Conservation (phyloP, 345 rosid genomes). For the Acer saccharum region DNA sequence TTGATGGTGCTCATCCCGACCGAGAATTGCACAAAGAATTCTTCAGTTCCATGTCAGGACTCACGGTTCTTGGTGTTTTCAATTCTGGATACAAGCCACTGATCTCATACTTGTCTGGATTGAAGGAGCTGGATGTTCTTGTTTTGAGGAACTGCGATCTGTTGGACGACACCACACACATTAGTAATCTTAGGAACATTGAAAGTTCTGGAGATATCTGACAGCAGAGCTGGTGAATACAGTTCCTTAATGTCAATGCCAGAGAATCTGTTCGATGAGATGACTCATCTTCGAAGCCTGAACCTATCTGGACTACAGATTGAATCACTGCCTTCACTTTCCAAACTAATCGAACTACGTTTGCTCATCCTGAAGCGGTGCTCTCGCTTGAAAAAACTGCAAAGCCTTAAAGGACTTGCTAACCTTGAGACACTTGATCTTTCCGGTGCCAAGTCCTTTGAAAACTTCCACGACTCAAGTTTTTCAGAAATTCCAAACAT, state of each 20-base stretch:
- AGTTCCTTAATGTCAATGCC: constrained; percentile 32
- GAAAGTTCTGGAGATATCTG: constrained; percentile 55
- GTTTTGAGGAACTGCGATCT: constrained; percentile 52
- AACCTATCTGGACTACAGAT: constrained; percentile 48
- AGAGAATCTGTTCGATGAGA: constrained; percentile 26
- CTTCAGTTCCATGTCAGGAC: constrained; percentile 27
- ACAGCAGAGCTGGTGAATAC: constrained; percentile 26
- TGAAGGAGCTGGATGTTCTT: constrained; percentile 42
- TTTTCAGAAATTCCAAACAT: constrained; percentile 35
- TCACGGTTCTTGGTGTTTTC: constrained; percentile 48
- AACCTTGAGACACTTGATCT: constrained; percentile 58
- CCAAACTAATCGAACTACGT: constrained; percentile 33
- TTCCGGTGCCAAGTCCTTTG: constrained; percentile 39
- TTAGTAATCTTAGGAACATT: constrained; percentile 29
- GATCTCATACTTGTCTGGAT: constrained; percentile 15
- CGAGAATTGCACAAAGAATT: constrained; percentile 24
- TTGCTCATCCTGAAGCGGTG: constrained; percentile 50
- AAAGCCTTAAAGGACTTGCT: constrained; percentile 27
- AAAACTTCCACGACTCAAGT: constrained; percentile 10
- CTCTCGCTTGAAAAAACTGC: constrained; percentile 35
- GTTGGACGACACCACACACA: constrained; percentile 16
- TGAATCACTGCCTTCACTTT: constrained; percentile 35
- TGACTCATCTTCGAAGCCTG: constrained; percentile 43
- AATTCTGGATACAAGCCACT: constrained; percentile 33
- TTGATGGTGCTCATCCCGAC: constrained; percentile 43